phyloP scores from a whole-genome alignment of 2,329 filamentous ascomycete species.

The Cladophialophora exuberans region DNA sequence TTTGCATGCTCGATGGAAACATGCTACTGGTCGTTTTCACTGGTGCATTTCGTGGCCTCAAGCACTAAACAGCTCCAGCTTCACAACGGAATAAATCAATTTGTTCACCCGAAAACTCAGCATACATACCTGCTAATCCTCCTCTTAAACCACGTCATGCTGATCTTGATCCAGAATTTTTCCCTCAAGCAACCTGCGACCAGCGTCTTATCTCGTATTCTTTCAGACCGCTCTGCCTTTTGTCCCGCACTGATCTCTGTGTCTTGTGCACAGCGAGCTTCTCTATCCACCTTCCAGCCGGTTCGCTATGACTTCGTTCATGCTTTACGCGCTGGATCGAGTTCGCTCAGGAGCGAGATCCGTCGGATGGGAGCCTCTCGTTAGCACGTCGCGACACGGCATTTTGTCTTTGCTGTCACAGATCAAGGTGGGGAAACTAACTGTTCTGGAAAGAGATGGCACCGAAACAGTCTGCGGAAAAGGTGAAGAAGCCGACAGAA shows the following conservation, averaged over 20 bases:
- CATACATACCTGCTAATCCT: too few relatives aligned
- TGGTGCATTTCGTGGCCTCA: neutral
- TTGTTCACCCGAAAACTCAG: too few relatives aligned
- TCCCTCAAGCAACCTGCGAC: too few relatives aligned
- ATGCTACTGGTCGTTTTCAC: neutral
- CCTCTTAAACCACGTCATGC: too few relatives aligned
- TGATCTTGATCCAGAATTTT: too few relatives aligned
- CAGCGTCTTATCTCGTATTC: too few relatives aligned
- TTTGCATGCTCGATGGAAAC: neutral
- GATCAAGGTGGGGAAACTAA: conserved; percentile 52
- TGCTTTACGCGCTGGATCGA: conserved; percentile 43
- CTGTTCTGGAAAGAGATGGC: conserved; percentile 48
- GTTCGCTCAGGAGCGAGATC: conserved; percentile 48
- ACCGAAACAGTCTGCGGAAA: conserved; percentile 46
- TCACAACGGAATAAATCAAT: neutral
- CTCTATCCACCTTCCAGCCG: too few relatives aligned
- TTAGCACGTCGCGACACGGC: conserved; percentile 49
- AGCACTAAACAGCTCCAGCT: neutral
- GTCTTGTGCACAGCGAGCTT: too few relatives aligned
- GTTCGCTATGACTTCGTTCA: conserved; percentile 16
- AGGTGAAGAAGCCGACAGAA: conserved; percentile 36
- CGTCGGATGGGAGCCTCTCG: conserved; percentile 53
- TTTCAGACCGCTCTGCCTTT: too few relatives aligned
- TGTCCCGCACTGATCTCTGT: too few relatives aligned
- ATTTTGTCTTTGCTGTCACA: conserved; percentile 50